Evolutionary conservation across 371 early-diverging fungal species (phyloP).

Genomic region (Dipsacomyces acuminosporus): DNA sequence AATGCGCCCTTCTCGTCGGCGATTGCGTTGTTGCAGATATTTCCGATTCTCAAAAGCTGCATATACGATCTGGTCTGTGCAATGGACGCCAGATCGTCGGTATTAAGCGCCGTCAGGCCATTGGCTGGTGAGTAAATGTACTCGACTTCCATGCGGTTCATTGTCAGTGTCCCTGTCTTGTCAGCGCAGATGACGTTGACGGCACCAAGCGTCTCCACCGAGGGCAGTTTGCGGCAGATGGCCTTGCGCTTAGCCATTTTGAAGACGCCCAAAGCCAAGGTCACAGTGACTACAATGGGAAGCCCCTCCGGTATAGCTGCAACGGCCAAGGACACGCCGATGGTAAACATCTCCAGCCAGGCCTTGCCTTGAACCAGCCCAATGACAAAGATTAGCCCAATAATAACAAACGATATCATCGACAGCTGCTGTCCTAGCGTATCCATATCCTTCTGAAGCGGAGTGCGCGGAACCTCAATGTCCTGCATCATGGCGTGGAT

Average conservation of each 20-base stretch:
- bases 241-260: conserved; percentile 79
- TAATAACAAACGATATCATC: conserved; percentile 75
- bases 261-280: conserved; percentile 83
- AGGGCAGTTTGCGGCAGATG: conserved; percentile 82
- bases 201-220: conserved; percentile 87
- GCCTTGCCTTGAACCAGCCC: conserved; percentile 82
- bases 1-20: conserved; percentile 47
- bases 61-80: conserved; percentile 36
- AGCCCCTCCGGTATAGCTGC: conserved; percentile 92
- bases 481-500: conserved; percentile 63
- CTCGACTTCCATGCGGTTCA: conserved; percentile 84
- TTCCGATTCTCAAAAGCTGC: conserved; percentile 46
- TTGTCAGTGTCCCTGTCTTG: conserved; percentile 94
- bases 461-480: conserved; percentile 57
- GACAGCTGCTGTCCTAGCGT: conserved; percentile 59
- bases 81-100: conserved; percentile 10
- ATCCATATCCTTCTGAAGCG: conserved; percentile 68
- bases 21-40: conserved; percentile 47
- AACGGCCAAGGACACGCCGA: conserved; percentile 68
- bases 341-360: conserved; percentile 95
- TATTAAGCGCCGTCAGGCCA: conserved; percentile 37
- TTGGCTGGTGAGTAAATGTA: conserved; percentile 55
- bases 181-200: conserved; percentile 87
- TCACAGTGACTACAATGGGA: conserved; percentile 77
- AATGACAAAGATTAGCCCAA: conserved; percentile 81